A percentile compares a stretch with the other conserved stretches of the same genome.
These are phyloP conservation scores for Aspergillus sp. DNA, from an alignment of 2,329 filamentous ascomycete species.

Conservation along the genomic window DNA sequence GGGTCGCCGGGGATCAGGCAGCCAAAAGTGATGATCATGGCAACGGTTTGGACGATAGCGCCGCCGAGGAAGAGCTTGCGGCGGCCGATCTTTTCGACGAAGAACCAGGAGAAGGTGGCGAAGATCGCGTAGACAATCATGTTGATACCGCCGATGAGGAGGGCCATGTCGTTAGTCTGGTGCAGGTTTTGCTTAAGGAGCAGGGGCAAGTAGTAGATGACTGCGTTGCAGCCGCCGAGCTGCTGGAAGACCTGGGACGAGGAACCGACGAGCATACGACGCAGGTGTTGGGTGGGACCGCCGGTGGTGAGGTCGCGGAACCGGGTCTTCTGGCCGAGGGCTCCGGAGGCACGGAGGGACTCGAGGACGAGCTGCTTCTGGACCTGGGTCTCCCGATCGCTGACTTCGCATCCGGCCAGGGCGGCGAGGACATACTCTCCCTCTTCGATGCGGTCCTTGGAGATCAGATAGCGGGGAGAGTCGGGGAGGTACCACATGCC, in stretches of 20 bases:
- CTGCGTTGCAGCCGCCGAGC: constrained; percentile 51
- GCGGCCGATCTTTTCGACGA: constrained; percentile 51
- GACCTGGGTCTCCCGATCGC: constrained; percentile 57
- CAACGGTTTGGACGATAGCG: constrained; percentile 39
- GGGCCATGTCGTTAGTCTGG: constrained; percentile 42
- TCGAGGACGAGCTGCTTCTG: constrained; percentile 70
- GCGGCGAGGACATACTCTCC: constrained; percentile 53
- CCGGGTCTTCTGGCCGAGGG: constrained; percentile 47
- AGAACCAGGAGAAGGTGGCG: constrained; percentile 48
- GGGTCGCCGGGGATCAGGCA: constrained; percentile 35
- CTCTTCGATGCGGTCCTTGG: constrained; percentile 46
- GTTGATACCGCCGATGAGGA: constrained; percentile 55
- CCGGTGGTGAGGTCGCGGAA: constrained; percentile 45
- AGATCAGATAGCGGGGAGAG: constrained; percentile 48
- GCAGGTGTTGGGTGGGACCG: constrained; percentile 42
- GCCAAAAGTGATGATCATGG: constrained; percentile 42
- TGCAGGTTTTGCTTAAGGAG: constrained; percentile 50
- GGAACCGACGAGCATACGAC: constrained; percentile 41
- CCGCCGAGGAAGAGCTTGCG: constrained; percentile 44
- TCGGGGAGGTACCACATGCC: constrained; percentile 47
- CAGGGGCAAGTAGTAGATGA: constrained; percentile 52
- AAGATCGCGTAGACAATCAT: constrained; percentile 48
- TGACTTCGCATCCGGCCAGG: constrained; percentile 48
- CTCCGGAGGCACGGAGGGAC: constrained; percentile 63
- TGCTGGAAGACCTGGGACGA: constrained; percentile 49